Conservation (phyloP, 305 asterid species). For the Fraxinus velutina region DNA sequence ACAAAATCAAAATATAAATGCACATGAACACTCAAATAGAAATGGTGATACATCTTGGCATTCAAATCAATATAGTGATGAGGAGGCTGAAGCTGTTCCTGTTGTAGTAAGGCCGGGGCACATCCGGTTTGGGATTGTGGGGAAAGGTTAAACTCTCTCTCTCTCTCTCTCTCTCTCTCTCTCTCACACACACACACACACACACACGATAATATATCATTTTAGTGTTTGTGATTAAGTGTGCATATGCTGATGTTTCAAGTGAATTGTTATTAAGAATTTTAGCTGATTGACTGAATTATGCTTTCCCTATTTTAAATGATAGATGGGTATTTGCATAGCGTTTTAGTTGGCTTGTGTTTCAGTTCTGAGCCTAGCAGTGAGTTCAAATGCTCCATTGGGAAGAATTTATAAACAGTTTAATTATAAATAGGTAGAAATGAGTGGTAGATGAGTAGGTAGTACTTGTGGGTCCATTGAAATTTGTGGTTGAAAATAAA, state of each 20-base stretch:
- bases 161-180: not conserved
- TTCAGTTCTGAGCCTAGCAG: conserved; percentile 10
- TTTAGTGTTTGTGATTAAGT: not conserved
- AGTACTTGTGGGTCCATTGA: not conserved
- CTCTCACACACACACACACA: too few species aligned
- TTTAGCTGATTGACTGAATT: conserved; percentile 5
- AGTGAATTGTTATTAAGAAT: not conserved
- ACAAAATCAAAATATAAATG: conserved; percentile 28
- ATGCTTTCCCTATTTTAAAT: not conserved
- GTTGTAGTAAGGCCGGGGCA: conserved; percentile 82
- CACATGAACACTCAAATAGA: conserved; percentile 29
- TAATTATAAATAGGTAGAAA: not conserved
- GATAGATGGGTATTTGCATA: not conserved
- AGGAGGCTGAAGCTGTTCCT: conserved; percentile 68
- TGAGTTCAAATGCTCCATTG: conserved; percentile 11
- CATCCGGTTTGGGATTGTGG: conserved; percentile 83
- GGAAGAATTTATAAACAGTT: not conserved
- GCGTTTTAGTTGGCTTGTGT: conserved; percentile 4
- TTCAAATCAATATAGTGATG: conserved; percentile 40
- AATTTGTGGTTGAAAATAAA: not conserved
- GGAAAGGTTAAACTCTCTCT: conserved; percentile 49
- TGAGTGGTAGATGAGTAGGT: not conserved
- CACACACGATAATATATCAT: not conserved
- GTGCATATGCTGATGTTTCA: conserved; percentile 6
- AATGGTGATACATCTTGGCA: conserved; percentile 34